Percentiles rank a stretch among this genome's conserved stretches.
Evolutionary conservation across 441 rosid species (phyloP).

Genomic region (Daphne laureola): DNA sequence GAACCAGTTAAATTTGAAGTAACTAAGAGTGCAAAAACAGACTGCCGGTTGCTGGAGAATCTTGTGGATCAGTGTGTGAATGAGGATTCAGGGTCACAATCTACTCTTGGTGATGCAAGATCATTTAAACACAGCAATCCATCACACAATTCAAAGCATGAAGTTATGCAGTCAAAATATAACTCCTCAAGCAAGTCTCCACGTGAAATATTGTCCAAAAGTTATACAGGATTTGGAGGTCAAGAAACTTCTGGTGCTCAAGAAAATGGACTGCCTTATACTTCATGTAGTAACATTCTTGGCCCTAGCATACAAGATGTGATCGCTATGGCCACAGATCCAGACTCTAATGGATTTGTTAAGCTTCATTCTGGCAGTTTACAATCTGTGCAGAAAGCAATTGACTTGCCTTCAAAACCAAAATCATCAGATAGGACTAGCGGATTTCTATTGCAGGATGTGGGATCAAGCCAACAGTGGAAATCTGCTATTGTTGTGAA

Average conservation of each 20-base stretch:
- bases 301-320: constrained; percentile 13
- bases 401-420: constrained; percentile 1
- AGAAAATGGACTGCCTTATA: constrained; percentile 15
- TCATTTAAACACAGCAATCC: constrained; percentile 4
- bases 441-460: constrained; percentile 19
- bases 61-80: constrained; percentile 12
- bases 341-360: constrained; percentile 9
- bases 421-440: constrained; percentile 8
- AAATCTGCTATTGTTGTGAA: constrained; percentile 24
- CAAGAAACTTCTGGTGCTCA: constrained; percentile 15
- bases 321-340: constrained; percentile 12
- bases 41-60: constrained; percentile 4
- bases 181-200: constrained; percentile 9
- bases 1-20: constrained; percentile 5
- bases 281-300: constrained; percentile 12
- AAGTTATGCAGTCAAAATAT: constrained; percentile 7
- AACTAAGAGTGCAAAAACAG: constrained; percentile 1
- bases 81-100: constrained; percentile 14
- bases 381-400: constrained; percentile 19
- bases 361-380: constrained; percentile 23
- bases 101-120: background rate
- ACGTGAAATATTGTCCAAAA: constrained; percentile 15
- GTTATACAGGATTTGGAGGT: constrained; percentile 17
- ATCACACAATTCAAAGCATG: constrained; percentile 9
- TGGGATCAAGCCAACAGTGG: constrained; percentile 20